These are phyloP conservation scores for Paulownia fortunei DNA, from an alignment of 257 asterid species.

Conservation along the genomic window DNA sequence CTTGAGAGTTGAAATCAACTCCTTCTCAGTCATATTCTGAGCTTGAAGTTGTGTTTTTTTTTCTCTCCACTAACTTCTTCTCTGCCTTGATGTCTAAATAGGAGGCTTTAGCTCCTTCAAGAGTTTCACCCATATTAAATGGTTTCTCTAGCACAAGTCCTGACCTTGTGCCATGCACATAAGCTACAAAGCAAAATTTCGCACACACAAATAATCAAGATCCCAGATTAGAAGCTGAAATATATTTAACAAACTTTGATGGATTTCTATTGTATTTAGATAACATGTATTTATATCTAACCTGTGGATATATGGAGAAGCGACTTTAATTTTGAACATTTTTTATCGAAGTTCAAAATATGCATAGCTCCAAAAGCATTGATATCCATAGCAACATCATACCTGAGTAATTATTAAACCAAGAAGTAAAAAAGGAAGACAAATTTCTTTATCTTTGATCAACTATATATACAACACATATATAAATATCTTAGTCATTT, in stretches of 20 bases:
- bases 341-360: slow-evolving; percentile 36
- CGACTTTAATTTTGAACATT: slow-evolving; percentile 33
- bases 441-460: not conserved
- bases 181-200: slow-evolving; percentile 28
- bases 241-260: not conserved
- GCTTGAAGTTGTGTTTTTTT: slow-evolving; percentile 23
- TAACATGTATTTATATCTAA: not conserved
- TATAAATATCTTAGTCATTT: not conserved
- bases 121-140: slow-evolving; percentile 34
- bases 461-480: not conserved
- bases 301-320: slow-evolving; percentile 53
- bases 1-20: not conserved
- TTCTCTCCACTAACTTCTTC: slow-evolving; percentile 31
- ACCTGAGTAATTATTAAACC: slow-evolving; percentile 11
- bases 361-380: slow-evolving; percentile 37
- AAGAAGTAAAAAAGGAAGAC: not conserved
- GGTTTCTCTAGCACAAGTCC: slow-evolving; percentile 37
- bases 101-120: slow-evolving; percentile 16
- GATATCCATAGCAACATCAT: slow-evolving; percentile 43
- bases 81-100: slow-evolving; percentile 36
- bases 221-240: no score
- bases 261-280: not conserved
- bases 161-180: slow-evolving; percentile 31
- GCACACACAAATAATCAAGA: not conserved
- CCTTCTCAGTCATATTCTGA: slow-evolving; percentile 30